Evolutionary conservation across 306 rosid species (phyloP).

Genomic region (Cucumis sativus): Cucumber_9930_V3 NC_026659.2:25259501-25260000

Average conservation of each 20-base stretch:
- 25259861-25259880: neutral
- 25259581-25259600: constrained; percentile 15
- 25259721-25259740: constrained; percentile 19
- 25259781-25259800: constrained; percentile 20
- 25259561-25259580: neutral
- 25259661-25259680: constrained; percentile 23
- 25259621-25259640: constrained; percentile 22
- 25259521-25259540: neutral
- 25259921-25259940: neutral
- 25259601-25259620: constrained; percentile 24
- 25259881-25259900: neutral
- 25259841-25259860: neutral
- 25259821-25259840: neutral
- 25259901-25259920: neutral
- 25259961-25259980: no score
- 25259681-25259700: constrained; percentile 10
- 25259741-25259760: constrained; percentile 25
- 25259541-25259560: neutral
- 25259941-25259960: no score
- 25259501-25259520: neutral
- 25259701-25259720: constrained; percentile 12
- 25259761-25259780: constrained; percentile 4
- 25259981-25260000: no score
- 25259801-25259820: constrained; percentile 27
- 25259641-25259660: constrained; percentile 25